These are phyloP conservation scores for Mycena belliarum DNA, from an alignment of 768 basidiomycete genomes.

Conservation along the genomic window DNA sequence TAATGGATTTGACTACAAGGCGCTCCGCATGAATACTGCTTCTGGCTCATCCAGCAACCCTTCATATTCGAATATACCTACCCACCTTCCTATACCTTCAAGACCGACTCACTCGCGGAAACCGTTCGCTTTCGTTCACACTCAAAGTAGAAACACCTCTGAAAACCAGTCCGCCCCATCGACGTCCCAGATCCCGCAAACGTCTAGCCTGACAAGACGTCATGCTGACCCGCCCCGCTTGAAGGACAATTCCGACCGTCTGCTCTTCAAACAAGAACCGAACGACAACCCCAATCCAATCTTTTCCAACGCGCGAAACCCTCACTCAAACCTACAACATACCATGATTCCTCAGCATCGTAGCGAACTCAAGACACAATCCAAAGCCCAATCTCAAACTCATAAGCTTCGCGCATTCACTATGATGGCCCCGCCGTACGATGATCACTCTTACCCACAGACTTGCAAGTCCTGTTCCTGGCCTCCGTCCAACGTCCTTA, in stretches of 20 bases:
- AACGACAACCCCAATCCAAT: constrained; percentile 3
- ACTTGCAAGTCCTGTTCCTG: constrained; percentile 1
- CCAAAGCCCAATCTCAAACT: constrained; percentile 2
- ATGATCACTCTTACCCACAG: constrained; percentile 4
- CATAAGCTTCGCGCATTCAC: constrained; percentile 20
- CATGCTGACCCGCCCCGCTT: constrained; percentile 8
- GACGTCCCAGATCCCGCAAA: constrained; percentile 6
- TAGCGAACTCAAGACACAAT: constrained; percentile 10
- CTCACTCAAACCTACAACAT: constrained; percentile 1
- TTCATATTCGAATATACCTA: constrained; percentile 8
- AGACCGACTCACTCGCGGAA: constrained; percentile 12
- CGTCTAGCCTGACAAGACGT: not conserved
- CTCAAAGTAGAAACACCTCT: constrained; percentile 17
- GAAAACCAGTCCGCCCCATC: constrained; percentile 11
- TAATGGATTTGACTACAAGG: constrained; percentile 22
- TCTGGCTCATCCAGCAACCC: constrained; percentile 6
- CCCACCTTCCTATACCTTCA: not conserved
- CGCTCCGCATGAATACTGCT: constrained; percentile 16
- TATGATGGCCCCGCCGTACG: constrained; percentile 3
- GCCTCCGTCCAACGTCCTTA: not conserved
- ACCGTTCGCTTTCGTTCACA: constrained; percentile 21
- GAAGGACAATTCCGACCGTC: too few species aligned
- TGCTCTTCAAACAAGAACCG: constrained; percentile 23
- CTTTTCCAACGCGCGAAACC: constrained; percentile 1
- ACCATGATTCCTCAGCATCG: constrained; percentile 13